These are phyloP conservation scores for Hypseocharis bilobata DNA, from an alignment of 441 rosid genomes.

Conservation along the genomic window DNA sequence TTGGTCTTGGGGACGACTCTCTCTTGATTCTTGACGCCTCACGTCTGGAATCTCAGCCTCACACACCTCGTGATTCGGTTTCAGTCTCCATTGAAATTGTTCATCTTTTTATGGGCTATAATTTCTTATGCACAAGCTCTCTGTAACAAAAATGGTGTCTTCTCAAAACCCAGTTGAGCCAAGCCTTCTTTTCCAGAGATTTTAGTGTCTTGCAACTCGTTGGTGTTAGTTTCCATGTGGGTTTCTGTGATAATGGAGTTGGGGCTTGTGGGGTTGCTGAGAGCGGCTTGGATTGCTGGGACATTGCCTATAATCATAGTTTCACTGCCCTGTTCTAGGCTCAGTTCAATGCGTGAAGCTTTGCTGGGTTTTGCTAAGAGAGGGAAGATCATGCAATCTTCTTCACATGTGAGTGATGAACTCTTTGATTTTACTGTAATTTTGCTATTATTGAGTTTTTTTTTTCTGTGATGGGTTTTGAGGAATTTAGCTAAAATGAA, in stretches of 20 bases:
- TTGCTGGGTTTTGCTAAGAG: constrained; percentile 38
- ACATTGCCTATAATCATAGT: constrained; percentile 37
- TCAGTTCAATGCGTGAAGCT: constrained; percentile 24
- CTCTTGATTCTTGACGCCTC: too few species aligned
- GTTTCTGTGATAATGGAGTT: constrained; percentile 29
- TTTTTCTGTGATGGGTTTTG: background rate
- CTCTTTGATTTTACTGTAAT: background rate
- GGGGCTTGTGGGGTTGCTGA: constrained; percentile 32
- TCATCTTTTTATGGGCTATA: too few species aligned
- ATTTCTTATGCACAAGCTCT: background rate
- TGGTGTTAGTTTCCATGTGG: constrained; percentile 14
- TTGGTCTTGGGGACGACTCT: too few species aligned
- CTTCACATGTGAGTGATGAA: constrained; percentile 27
- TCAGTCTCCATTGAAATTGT: too few species aligned
- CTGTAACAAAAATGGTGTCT: background rate
- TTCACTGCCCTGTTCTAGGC: constrained; percentile 33
- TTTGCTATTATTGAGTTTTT: background rate
- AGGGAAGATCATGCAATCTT: constrained; percentile 42
- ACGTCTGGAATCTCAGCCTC: too few species aligned
- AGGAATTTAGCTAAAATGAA: background rate
- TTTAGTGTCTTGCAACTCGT: background rate
- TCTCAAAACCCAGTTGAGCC: background rate
- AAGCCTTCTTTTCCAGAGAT: background rate
- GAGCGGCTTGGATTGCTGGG: constrained; percentile 43
- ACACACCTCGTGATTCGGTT: too few species aligned